Percentiles rank a stretch among this genome's conserved stretches.
These are phyloP conservation scores for Scopulariopsis brevicaulis DNA, from an alignment of 2,329 filamentous ascomycete species.

Conservation along the genomic window DNA sequence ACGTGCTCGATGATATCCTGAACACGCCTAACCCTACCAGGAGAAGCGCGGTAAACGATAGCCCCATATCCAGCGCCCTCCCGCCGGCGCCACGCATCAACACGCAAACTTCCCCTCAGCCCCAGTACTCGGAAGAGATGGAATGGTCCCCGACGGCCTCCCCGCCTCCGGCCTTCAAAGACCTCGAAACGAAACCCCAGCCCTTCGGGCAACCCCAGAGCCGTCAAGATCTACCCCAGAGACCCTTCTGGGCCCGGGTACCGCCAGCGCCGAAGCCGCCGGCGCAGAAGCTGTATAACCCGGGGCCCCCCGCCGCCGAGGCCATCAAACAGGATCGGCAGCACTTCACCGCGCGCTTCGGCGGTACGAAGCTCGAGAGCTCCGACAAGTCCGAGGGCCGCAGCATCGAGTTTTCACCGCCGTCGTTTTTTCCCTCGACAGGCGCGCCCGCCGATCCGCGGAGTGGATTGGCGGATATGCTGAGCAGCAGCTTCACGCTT, in stretches of 20 bases:
- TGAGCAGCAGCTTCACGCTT: conserved; percentile 21
- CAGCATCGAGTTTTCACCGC: conserved; percentile 35
- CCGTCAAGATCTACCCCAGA: conserved; percentile 22
- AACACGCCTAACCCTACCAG: conserved; percentile 12
- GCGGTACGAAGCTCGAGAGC: background rate
- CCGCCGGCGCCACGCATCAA: background rate
- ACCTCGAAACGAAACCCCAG: conserved; percentile 22
- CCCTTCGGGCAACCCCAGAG: conserved; percentile 22
- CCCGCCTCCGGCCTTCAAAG: conserved; percentile 25
- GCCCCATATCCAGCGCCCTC: background rate
- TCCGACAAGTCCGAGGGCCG: background rate
- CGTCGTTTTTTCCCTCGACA: conserved; percentile 37
- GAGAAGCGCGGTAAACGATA: background rate
- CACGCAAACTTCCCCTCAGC: background rate
- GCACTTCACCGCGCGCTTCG: conserved; percentile 3
- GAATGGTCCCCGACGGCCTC: conserved; percentile 54
- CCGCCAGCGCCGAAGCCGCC: conserved; percentile 52
- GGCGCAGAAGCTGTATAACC: conserved; percentile 40
- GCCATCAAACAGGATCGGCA: conserved; percentile 9
- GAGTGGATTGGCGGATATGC: conserved; percentile 21
- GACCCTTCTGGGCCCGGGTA: conserved; percentile 52
- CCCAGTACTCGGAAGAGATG: conserved; percentile 38
- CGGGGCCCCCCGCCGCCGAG: conserved; percentile 28
- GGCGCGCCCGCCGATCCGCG: conserved; percentile 18
- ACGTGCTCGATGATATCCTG: conserved; percentile 33